Evolutionary conservation across 1,284 basidiomycete species (phyloP).

Genomic region (Naganishia sp.): DNA sequence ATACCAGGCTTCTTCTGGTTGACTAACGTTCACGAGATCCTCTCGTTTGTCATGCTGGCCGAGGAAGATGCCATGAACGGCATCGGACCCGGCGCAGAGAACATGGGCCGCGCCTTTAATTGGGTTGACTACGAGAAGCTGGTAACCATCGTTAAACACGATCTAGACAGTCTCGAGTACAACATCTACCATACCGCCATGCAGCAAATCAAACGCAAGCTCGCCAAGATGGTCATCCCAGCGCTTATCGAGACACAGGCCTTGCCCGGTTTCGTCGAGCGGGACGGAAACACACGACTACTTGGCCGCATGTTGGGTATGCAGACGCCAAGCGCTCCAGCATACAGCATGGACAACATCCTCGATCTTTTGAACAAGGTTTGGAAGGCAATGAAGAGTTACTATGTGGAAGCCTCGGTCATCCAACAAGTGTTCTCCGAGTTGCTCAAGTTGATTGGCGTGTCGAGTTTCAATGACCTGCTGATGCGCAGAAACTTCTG

Average conservation of each 20-base stretch:
- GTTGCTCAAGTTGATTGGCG: conserved; percentile 92
- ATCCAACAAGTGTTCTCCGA: conserved; percentile 93
- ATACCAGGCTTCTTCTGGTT: conserved; percentile 98
- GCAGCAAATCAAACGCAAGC: conserved; percentile 94
- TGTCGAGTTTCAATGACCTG: conserved; percentile 97
- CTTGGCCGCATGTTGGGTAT: conserved; percentile 81
- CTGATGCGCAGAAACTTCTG: conserved; percentile 99
- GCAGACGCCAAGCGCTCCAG: conserved; percentile 78
- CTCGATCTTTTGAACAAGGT: conserved; percentile 96
- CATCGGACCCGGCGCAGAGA: conserved; percentile 93
- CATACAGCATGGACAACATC: conserved; percentile 99
- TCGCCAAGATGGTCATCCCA: conserved; percentile 98
- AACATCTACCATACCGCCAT: conserved; percentile 99
- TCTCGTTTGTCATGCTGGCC: conserved; percentile 97
- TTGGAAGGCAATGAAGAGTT: conserved; percentile 97
- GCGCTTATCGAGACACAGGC: conserved; percentile 97
- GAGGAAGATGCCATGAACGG: conserved; percentile 98
- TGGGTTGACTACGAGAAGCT: conserved; percentile 97
- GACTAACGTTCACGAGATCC: conserved; percentile 98
- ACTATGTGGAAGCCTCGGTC: conserved; percentile 97
- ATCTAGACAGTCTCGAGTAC: conserved; percentile 96
- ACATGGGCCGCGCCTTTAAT: conserved; percentile 85
- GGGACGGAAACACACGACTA: conserved; percentile 81
- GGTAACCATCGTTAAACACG: conserved; percentile 96
- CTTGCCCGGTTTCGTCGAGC: conserved; percentile 94